Percentiles rank a stretch among this genome's conserved stretches.
These are phyloP conservation scores for Dentipellis fragilis DNA, from an alignment of 768 basidiomycete genomes.

Conservation along the genomic window DNA sequence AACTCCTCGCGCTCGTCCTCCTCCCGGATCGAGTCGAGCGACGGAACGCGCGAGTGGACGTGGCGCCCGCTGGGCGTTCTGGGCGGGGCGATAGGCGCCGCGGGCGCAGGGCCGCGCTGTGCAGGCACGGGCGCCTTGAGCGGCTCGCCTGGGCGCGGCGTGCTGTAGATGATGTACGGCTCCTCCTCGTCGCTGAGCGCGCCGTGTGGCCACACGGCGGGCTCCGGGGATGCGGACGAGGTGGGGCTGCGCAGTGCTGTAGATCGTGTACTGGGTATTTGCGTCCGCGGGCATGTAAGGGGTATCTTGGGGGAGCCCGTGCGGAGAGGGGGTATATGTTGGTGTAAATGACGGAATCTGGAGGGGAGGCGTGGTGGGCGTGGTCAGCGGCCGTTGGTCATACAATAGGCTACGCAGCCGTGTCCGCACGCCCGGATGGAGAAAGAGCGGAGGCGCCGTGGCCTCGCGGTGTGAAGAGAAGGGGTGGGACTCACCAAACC, in stretches of 20 bases:
- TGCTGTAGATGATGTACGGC: constrained; percentile 15
- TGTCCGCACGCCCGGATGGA: neutral
- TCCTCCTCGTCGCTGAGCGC: constrained; percentile 9
- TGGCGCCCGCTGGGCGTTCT: constrained; percentile 7
- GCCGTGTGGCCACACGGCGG: neutral
- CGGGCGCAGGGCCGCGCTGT: constrained; percentile 2
- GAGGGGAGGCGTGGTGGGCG: neutral
- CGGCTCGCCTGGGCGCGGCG: constrained; percentile 5
- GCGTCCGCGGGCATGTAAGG: neutral
- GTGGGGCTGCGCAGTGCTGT: neutral
- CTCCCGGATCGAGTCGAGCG: constrained; percentile 14
- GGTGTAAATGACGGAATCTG: neutral
- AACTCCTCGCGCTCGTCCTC: constrained; percentile 9
- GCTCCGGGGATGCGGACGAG: neutral
- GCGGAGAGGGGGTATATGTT: neutral
- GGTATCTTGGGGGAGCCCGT: neutral
- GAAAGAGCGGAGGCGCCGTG: neutral
- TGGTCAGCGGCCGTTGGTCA: neutral
- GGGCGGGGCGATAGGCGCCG: constrained; percentile 1
- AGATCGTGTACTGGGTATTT: constrained; percentile 8
- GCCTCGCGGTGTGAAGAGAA: neutral
- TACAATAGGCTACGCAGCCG: neutral
- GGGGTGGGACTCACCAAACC: constrained; percentile 6
- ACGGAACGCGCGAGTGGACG: constrained; percentile 11
- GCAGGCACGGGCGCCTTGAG: neutral